Evolutionary conservation across 805 yeast genomes (phyloP).

Genomic region (Myxozyma geophila): DNA sequence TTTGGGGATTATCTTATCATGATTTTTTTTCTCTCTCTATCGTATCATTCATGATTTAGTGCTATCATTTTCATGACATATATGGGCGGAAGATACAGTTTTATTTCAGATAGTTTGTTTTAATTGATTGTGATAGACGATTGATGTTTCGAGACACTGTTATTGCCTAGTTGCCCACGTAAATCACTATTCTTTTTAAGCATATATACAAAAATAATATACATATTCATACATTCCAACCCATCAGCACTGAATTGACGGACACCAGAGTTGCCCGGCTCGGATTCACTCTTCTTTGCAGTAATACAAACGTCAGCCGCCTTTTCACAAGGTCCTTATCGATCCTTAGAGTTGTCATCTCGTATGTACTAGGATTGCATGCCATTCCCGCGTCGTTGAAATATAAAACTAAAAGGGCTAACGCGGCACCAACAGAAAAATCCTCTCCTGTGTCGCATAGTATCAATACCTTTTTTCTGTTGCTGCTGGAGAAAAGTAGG

Average conservation of each 20-base stretch:
- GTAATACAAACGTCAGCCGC: slow-evolving; percentile 58
- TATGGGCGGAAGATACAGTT: slow-evolving; percentile 16
- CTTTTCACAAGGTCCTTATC: slow-evolving; percentile 60
- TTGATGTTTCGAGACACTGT: no score
- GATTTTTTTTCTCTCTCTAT: neutral
- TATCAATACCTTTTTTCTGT: slow-evolving; percentile 47
- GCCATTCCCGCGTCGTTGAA: slow-evolving; percentile 52
- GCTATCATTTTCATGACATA: slow-evolving; percentile 8
- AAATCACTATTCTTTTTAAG: neutral
- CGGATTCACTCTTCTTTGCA: slow-evolving; percentile 64
- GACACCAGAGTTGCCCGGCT: slow-evolving; percentile 78
- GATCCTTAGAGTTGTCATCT: slow-evolving; percentile 37
- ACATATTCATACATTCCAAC: slow-evolving; percentile 27
- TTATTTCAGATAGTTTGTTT: slow-evolving; percentile 3
- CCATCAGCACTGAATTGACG: slow-evolving; percentile 63
- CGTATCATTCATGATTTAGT: neutral
- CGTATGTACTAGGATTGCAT: slow-evolving; percentile 14
- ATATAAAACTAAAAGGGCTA: slow-evolving; percentile 56
- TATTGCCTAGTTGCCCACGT: no score
- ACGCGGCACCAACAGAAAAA: slow-evolving; percentile 62
- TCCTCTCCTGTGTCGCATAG: slow-evolving; percentile 71
- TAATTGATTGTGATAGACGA: slow-evolving; percentile 22
- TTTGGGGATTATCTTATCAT: slow-evolving; percentile 11
- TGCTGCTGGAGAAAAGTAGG: neutral
- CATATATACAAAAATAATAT: neutral